Percentiles rank a stretch among this genome's conserved stretches.
phyloP scores from a whole-genome alignment of 2,329 filamentous ascomycete genomes.

The Colletotrichum salicis region DNA sequence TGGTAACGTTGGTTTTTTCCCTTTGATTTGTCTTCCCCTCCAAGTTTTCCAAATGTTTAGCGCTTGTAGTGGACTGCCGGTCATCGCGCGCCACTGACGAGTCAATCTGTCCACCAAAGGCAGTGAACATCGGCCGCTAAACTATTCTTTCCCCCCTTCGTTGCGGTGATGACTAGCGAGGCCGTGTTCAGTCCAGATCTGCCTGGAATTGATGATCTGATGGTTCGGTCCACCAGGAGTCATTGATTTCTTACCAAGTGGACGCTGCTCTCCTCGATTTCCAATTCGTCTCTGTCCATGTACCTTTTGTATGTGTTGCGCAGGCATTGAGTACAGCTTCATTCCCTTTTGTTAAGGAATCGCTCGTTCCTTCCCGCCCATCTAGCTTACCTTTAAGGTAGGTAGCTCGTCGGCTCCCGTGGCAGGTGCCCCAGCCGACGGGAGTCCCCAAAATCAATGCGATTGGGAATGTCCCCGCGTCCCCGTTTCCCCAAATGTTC shows the following conservation, averaged over 20 bases:
- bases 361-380: background rate
- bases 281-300: background rate
- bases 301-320: background rate
- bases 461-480: background rate
- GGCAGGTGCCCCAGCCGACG: background rate
- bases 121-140: constrained; percentile 12
- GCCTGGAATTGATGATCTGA: background rate
- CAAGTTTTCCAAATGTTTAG: constrained; percentile 27
- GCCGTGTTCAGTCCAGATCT: background rate
- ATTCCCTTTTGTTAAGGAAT: background rate
- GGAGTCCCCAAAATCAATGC: background rate
- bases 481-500: background rate
- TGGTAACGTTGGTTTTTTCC: background rate
- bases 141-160: background rate
- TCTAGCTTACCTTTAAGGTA: background rate
- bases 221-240: background rate
- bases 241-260: background rate
- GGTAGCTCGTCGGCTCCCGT: background rate
- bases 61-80: constrained; percentile 12
- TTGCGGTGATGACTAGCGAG: background rate
- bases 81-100: constrained; percentile 20
- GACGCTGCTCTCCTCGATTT: background rate
- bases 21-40: background rate
- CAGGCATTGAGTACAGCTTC: background rate
- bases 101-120: background rate